Conservation (phyloP, 2,329 filamentous ascomycete species). For the Aspergillus sergii region DNA sequence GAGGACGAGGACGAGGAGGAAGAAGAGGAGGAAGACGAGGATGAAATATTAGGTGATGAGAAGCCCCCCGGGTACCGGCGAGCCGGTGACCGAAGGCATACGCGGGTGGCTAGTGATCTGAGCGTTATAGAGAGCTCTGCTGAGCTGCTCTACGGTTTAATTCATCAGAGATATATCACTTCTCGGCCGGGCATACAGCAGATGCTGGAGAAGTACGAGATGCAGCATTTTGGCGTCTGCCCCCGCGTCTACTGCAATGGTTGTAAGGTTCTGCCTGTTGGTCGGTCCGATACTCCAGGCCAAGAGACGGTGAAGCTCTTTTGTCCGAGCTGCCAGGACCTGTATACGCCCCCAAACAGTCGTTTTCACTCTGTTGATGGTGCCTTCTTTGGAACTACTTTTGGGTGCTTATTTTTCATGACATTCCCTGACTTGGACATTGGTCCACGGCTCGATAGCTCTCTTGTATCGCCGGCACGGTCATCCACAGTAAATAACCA, state of each 20-base stretch:
- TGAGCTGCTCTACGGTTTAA: conserved; percentile 97
- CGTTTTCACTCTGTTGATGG: conserved; percentile 97
- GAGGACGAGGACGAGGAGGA: conserved; percentile 68
- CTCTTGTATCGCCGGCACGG: conserved; percentile 32
- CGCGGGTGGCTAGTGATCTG: conserved; percentile 86
- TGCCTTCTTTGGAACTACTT: conserved; percentile 97
- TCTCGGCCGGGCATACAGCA: conserved; percentile 95
- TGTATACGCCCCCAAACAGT: conserved; percentile 96
- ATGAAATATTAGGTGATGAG: conserved; percentile 65
- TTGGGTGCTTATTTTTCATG: conserved; percentile 95
- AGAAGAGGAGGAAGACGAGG: conserved; percentile 70
- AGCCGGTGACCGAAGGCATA: conserved; percentile 71
- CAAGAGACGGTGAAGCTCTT: conserved; percentile 98
- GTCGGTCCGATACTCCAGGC: conserved; percentile 89
- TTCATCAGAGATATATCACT: conserved; percentile 98
- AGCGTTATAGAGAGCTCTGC: conserved; percentile 96
- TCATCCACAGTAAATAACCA: conserved; percentile 35
- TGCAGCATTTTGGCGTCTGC: conserved; percentile 93
- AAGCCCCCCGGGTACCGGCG: conserved; percentile 48
- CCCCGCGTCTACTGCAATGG: conserved; percentile 92
- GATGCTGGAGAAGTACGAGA: conserved; percentile 99
- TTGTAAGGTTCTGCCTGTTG: conserved; percentile 88
- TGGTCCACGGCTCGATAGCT: conserved; percentile 63
- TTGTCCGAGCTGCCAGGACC: conserved; percentile 93
- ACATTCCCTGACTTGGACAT: conserved; percentile 97